Evolutionary conservation across 768 basidiomycete genomes (phyloP), one percentile per base, ranked within the genome.

Genomic region (Panaeolus cyanescens): DNA sequence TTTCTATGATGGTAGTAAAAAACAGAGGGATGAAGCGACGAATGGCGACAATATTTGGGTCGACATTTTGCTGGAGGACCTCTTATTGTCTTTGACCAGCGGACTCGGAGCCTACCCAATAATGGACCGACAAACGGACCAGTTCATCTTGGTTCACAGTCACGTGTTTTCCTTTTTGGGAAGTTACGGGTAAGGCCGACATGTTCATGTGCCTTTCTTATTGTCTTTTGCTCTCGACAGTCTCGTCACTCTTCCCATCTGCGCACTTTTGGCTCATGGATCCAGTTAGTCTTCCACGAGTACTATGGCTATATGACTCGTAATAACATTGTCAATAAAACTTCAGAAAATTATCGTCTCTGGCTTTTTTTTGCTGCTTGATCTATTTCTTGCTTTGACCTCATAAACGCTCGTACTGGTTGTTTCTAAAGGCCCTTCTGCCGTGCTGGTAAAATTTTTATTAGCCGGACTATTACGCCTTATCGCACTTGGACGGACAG

Each of bases 41-140:
- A 28, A 28, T 10, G 15, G 25, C 25, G 10, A 4, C 10, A 28
- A 28, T 50, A 28, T 50, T 50, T 50, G 22, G 30, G 22, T 12
- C 10, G 45, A 50, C 45, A 50, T 50, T 50, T 50, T 50, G 45
- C 22, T 10, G 15, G 22, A 50, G 25, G 13, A 28, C 45, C 45
- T 50, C 45, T 50, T 50, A 50, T 50, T 50, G 45, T 50, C 45
- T 50, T 50, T 50, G 45, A 50, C 45, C 45, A 50, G 45, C 22
- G 45, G 45, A 50, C 25, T 20, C 45, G 45, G 45, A 50, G 25
- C 45, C 15, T 20, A n/a, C 39, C 19, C 39, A 42, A 50, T 13
- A 50, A 12, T 50, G 45, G 45, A n/a, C n/a, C n/a, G 25, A 13
- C 10, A 50, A 12, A 13, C 30, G 45, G 30, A 28, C 45, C 10